phyloP scores from a whole-genome alignment of 148 eudicot species.

The Tetragonia tetragonoides region DNA sequence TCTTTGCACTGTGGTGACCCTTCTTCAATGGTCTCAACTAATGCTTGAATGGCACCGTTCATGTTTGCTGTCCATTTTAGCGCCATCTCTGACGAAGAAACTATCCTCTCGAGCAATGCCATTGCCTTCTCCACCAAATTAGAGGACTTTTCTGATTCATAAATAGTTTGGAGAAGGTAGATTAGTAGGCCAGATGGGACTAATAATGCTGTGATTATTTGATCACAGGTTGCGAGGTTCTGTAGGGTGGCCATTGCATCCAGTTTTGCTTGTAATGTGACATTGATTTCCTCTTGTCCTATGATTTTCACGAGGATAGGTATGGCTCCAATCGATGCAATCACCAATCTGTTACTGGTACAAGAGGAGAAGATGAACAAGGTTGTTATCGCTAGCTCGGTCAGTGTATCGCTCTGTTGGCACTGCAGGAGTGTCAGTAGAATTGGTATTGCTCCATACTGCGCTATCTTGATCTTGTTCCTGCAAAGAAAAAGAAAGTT shows the following conservation, averaged over 20 bases:
- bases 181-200: slow-evolving; percentile 28
- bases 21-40: slow-evolving; percentile 69
- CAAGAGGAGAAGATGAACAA: slow-evolving; percentile 62
- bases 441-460: slow-evolving; percentile 48
- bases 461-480: slow-evolving; percentile 58
- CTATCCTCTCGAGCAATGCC: slow-evolving; percentile 50
- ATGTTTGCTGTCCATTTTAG: slow-evolving; percentile 32
- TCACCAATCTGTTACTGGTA: slow-evolving; percentile 42
- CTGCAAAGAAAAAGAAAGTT: slow-evolving; percentile 28
- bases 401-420: slow-evolving; percentile 30
- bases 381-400: slow-evolving; percentile 48
- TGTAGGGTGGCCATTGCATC: slow-evolving; percentile 55
- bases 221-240: slow-evolving; percentile 50
- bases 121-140: slow-evolving; percentile 52
- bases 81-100: slow-evolving; percentile 48
- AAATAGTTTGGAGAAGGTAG: slow-evolving; percentile 41
- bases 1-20: slow-evolving; percentile 54
- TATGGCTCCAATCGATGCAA: slow-evolving; percentile 51
- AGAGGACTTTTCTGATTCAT: slow-evolving; percentile 45
- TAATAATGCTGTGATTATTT: slow-evolving; percentile 41
- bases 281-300: background rate
- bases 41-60: slow-evolving; percentile 38
- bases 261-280: slow-evolving; percentile 51
- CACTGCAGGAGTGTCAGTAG: slow-evolving; percentile 39
- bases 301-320: slow-evolving; percentile 45